These are phyloP conservation scores for Lactarius sanguifluus DNA, from an alignment of 768 basidiomycete genomes.

Conservation along the genomic window DNA sequence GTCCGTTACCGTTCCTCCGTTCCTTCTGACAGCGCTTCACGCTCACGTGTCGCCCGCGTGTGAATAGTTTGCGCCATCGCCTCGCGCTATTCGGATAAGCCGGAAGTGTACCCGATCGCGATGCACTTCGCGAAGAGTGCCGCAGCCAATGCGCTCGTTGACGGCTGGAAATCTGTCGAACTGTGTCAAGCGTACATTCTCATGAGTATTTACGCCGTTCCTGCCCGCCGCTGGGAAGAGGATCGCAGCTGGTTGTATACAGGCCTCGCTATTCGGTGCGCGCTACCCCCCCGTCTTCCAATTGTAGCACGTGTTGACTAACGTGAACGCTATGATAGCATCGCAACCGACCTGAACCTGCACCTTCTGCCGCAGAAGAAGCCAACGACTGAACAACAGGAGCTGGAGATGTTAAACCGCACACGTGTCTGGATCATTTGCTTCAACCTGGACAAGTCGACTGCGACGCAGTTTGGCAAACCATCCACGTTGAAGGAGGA, in stretches of 20 bases:
- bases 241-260: conserved; percentile 89
- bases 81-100: conserved; percentile 74
- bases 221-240: conserved; percentile 81
- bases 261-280: conserved; percentile 81
- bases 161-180: conserved; percentile 79
- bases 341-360: conserved; percentile 87
- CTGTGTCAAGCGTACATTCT: conserved; percentile 82
- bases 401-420: conserved; percentile 85
- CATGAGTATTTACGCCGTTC: conserved; percentile 73
- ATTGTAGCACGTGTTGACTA: background rate
- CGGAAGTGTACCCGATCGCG: conserved; percentile 63
- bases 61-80: conserved; percentile 79
- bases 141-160: conserved; percentile 73
- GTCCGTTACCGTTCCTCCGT: conserved; percentile 46
- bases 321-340: conserved; percentile 42
- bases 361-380: conserved; percentile 73
- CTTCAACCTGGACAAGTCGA: conserved; percentile 88
- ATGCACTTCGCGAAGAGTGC: conserved; percentile 78
- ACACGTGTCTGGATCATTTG: conserved; percentile 90
- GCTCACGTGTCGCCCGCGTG: background rate
- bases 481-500: conserved; percentile 70
- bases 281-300: conserved; percentile 30
- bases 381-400: conserved; percentile 75
- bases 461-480: conserved; percentile 87
- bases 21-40: background rate